phyloP scores from a whole-genome alignment of 2,329 filamentous ascomycete species.

The Trichoderma oligosporum region DNA sequence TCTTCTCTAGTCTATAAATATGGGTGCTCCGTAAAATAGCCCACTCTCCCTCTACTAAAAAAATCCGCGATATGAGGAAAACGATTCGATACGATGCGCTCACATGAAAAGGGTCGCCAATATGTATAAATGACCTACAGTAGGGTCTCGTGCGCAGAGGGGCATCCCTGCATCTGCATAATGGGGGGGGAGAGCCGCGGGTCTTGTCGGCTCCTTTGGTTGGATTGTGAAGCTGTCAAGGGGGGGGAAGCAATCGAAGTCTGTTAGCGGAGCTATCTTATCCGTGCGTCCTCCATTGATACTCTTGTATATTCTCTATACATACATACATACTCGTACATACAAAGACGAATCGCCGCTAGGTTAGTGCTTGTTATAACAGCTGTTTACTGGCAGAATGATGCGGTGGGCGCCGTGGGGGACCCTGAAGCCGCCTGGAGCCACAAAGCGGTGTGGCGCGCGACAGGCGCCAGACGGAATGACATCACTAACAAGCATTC shows the following conservation, averaged over 20 bases:
- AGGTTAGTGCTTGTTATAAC: not conserved
- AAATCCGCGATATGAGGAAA: not conserved
- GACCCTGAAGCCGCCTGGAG: conserved; percentile 12
- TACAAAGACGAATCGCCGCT: too few species aligned
- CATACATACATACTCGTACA: too few species aligned
- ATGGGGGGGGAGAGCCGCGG: conserved; percentile 3
- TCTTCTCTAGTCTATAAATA: too few species aligned
- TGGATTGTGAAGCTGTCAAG: conserved; percentile 2
- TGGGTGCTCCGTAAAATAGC: too few species aligned
- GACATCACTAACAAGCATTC: conserved; percentile 15
- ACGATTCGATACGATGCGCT: not conserved
- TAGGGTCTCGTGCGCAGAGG: conserved; percentile 17
- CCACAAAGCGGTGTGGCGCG: conserved; percentile 9
- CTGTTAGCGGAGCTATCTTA: too few species aligned
- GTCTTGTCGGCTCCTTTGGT: not conserved
- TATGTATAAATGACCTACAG: conserved; percentile 13
- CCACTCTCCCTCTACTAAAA: too few species aligned
- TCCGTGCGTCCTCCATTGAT: too few species aligned
- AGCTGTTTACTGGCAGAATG: conserved; percentile 13
- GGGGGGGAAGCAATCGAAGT: not conserved
- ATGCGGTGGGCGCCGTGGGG: conserved; percentile 11
- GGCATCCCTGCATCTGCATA: conserved; percentile 17
- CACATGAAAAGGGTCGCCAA: conserved; percentile 1
- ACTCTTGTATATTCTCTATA: too few species aligned
- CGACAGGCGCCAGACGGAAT: not conserved